phyloP scores from a whole-genome alignment of 164 flowering plant species.

The Paratinospora sagittata region DNA sequence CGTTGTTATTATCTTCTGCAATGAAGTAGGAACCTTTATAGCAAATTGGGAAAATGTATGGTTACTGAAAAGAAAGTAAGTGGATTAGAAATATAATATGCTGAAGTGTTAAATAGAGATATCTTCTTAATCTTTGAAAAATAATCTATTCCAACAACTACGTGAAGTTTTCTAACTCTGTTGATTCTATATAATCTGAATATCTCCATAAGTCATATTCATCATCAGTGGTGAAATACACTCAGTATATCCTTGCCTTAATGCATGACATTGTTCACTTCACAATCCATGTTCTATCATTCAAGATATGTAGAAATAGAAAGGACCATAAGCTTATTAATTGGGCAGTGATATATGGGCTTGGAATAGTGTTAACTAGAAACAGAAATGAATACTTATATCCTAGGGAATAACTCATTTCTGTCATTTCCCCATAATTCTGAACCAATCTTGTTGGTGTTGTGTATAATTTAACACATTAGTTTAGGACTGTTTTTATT shows the following conservation, averaged over 20 bases:
- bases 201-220: background rate
- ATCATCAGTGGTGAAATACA: background rate
- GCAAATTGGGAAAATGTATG: background rate
- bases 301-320: too few relatives aligned
- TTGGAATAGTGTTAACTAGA: background rate
- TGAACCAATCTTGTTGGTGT: background rate
- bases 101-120: background rate
- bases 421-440: background rate
- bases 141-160: background rate
- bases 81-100: background rate
- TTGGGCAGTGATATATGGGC: too few relatives aligned
- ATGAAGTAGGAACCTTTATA: background rate
- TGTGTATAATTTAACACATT: background rate
- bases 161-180: background rate
- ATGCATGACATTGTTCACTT: too few relatives aligned
- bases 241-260: background rate
- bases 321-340: too few relatives aligned
- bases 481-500: background rate
- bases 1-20: background rate
- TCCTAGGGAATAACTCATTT: background rate
- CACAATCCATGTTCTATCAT: too few relatives aligned
- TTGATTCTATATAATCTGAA: background rate
- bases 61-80: too few relatives aligned
- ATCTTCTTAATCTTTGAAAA: background rate
- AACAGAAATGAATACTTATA: background rate